phyloP scores from a whole-genome alignment of 106 monocot genomes.

The Platanthera guangdongensis region DNA sequence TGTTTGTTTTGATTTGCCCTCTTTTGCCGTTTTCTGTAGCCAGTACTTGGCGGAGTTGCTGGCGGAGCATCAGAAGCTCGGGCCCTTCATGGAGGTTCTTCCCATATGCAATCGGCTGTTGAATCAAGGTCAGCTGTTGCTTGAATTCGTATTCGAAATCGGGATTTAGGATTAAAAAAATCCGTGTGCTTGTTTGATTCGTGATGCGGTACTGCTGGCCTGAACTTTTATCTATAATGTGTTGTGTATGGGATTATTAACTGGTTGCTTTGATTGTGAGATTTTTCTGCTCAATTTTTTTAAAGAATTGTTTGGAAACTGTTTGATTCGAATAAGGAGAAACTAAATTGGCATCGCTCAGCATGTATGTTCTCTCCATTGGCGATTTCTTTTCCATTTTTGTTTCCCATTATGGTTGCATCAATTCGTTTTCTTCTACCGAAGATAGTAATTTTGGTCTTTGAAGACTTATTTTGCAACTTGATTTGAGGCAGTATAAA shows the following conservation, averaged over 20 bases:
- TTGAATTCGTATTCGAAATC: not conserved
- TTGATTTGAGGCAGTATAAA: constrained; percentile 1
- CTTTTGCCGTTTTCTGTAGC: constrained; percentile 28
- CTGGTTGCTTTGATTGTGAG: not conserved
- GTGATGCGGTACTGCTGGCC: not conserved
- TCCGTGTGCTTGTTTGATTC: not conserved
- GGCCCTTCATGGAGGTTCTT: constrained; percentile 92
- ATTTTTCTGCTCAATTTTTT: not conserved
- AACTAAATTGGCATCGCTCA: not conserved
- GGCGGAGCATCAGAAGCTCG: constrained; percentile 91
- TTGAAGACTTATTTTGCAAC: not conserved
- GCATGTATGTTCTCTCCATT: not conserved
- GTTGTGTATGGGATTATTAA: not conserved
- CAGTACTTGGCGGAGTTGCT: constrained; percentile 94
- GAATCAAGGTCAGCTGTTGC: constrained; percentile 68
- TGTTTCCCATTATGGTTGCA: not conserved
- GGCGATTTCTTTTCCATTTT: not conserved
- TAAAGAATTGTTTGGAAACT: not conserved
- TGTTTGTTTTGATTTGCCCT: constrained; percentile 12
- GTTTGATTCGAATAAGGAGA: not conserved
- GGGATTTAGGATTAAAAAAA: constrained; percentile 1
- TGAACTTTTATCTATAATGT: not conserved
- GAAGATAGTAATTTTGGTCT: not conserved
- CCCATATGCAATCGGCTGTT: constrained; percentile 79
- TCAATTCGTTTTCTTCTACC: not conserved